These are phyloP conservation scores for Arabis hirsuta DNA, from an alignment of 345 rosid species.

Conservation along the genomic window DNA sequence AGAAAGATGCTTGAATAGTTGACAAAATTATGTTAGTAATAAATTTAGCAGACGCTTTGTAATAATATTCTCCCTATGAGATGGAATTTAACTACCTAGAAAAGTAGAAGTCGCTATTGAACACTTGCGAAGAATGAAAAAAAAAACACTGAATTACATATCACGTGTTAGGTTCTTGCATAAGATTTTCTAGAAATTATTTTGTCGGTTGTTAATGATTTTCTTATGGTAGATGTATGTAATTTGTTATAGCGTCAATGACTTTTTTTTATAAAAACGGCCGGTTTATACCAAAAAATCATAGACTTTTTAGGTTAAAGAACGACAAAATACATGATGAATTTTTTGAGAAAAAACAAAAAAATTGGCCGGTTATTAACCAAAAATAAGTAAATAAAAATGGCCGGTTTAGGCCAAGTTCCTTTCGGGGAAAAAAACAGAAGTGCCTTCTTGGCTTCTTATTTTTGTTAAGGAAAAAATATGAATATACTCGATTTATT, in stretches of 20 bases:
- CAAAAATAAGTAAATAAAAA: background rate
- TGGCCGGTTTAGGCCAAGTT: constrained; percentile 20
- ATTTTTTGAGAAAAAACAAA: background rate
- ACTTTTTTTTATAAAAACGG: background rate
- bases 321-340: constrained; percentile 15
- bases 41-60: background rate
- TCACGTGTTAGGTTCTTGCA: constrained; percentile 1
- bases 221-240: background rate
- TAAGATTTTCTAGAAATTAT: background rate
- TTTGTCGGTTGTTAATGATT: constrained; percentile 28
- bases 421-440: constrained; percentile 11
- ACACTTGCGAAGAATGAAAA: background rate
- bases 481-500: constrained; percentile 4
- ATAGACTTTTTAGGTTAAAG: background rate
- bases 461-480: background rate
- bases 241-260: background rate
- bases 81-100: background rate
- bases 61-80: background rate
- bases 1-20: no score
- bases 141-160: background rate
- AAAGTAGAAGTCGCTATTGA: constrained; percentile 14
- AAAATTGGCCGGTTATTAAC: constrained; percentile 5
- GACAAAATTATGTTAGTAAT: no score
- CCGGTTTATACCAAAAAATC: no score
- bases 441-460: constrained; percentile 5